Percentiles rank a stretch among this genome's conserved stretches.
These are phyloP conservation scores for Lactarius akahatsu DNA, from an alignment of 768 basidiomycete genomes.

Conservation along the genomic window DNA sequence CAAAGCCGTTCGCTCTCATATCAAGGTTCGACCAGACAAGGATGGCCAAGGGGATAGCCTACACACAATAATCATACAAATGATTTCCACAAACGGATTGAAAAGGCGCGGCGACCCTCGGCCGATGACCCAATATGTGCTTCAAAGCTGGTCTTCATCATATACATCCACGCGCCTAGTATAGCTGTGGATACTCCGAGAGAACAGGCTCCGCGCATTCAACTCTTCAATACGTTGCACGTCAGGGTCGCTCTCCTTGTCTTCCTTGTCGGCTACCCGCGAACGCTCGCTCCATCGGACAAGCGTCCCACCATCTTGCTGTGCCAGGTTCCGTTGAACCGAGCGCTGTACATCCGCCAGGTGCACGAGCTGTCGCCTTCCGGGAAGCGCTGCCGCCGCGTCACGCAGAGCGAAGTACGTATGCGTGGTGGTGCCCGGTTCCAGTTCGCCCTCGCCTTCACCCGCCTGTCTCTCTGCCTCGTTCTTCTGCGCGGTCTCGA, in stretches of 20 bases:
- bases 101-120: too few relatives aligned
- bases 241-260: slow-evolving; percentile 6
- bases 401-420: slow-evolving; percentile 7
- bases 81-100: not conserved
- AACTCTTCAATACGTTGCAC: not conserved
- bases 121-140: too few relatives aligned
- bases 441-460: not conserved
- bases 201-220: slow-evolving; percentile 2
- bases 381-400: slow-evolving; percentile 1
- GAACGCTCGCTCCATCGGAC: not conserved
- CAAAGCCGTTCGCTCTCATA: not conserved
- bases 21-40: not conserved
- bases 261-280: not conserved
- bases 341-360: slow-evolving; percentile 26
- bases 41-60: not conserved
- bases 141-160: slow-evolving; percentile 9
- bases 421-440: not conserved
- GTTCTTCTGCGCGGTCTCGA: not conserved
- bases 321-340: slow-evolving; percentile 16
- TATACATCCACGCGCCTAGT: slow-evolving; percentile 4
- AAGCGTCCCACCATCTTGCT: not conserved
- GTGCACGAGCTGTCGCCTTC: slow-evolving; percentile 18
- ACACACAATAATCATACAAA: slow-evolving; percentile 6
- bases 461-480: not conserved
- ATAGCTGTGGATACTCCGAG: too few relatives aligned